A percentile compares a stretch with the other conserved stretches of the same genome.
These are phyloP conservation scores for Colletotrichum tropicale DNA, from an alignment of 2,329 filamentous ascomycete genomes.

Conservation along the genomic window DNA sequence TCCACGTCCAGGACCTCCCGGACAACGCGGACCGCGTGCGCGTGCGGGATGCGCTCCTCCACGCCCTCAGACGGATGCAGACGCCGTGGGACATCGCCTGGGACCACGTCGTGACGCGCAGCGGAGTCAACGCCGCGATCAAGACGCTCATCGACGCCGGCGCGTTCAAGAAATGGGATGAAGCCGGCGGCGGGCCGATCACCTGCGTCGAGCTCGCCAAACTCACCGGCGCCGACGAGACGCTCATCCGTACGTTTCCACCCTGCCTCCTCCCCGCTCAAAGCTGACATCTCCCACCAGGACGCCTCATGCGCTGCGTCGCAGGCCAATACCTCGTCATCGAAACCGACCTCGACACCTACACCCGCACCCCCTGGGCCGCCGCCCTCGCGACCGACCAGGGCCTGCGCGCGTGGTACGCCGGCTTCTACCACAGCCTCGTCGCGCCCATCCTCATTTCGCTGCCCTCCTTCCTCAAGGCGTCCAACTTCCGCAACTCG, in stretches of 20 bases:
- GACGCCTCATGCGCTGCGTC: conserved; percentile 38
- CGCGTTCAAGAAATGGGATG: conserved; percentile 39
- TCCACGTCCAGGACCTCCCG: conserved; percentile 31
- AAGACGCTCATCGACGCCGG: conserved; percentile 42
- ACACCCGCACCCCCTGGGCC: conserved; percentile 36
- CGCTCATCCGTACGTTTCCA: conserved; percentile 32
- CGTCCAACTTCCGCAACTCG: conserved; percentile 36
- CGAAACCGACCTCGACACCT: conserved; percentile 37
- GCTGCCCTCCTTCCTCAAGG: conserved; percentile 35
- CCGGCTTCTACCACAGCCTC: conserved; percentile 35
- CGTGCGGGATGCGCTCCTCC: conserved; percentile 33
- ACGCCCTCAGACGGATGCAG: conserved; percentile 34
- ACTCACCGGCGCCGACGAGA: conserved; percentile 34
- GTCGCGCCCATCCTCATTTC: conserved; percentile 33
- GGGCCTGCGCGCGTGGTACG: conserved; percentile 34
- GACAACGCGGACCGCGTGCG: conserved; percentile 35
- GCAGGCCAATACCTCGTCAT: conserved; percentile 37
- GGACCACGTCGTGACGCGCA: conserved; percentile 39
- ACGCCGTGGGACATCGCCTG: conserved; percentile 43
- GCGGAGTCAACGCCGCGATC: conserved; percentile 34
- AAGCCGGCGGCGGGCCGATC: conserved; percentile 29
- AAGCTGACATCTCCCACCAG: conserved; percentile 15
- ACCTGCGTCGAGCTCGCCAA: conserved; percentile 35
- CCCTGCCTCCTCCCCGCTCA: neutral
- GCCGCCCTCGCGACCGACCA: conserved; percentile 30